Percentiles rank a stretch among this genome's conserved stretches.
These are phyloP conservation scores for Polytrichum formosum DNA, from an alignment of 225 moss, liverwort and hornwort genomes.

Conservation along the genomic window DNA sequence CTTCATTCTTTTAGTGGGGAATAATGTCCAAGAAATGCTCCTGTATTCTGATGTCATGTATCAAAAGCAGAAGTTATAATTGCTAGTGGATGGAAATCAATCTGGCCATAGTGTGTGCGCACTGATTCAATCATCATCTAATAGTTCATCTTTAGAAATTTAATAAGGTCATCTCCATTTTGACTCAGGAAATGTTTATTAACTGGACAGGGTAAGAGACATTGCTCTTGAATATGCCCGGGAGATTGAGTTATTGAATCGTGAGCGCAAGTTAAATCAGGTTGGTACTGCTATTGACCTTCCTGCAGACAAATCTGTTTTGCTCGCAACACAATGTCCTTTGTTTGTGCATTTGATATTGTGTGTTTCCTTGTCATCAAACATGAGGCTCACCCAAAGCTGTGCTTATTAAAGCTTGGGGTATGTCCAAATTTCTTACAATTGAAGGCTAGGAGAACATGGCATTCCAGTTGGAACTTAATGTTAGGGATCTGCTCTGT, in stretches of 20 bases:
- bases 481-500: neutral
- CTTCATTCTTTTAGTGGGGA: neutral
- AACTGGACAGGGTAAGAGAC: conserved; percentile 50
- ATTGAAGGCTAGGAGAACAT: too few species aligned
- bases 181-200: too few species aligned
- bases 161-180: neutral
- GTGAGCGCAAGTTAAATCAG: conserved; percentile 93
- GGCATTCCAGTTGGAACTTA: neutral
- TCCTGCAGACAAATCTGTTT: too few species aligned
- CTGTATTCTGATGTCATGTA: conserved; percentile 1
- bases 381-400: neutral
- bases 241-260: conserved; percentile 79
- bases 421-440: too few species aligned
- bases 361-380: neutral
- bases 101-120: too few species aligned
- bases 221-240: conserved; percentile 53
- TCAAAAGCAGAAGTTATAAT: neutral
- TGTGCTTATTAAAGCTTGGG: too few species aligned
- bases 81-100: too few species aligned
- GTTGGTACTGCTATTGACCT: conserved; percentile 16
- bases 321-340: too few species aligned
- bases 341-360: too few species aligned
- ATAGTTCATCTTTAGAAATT: neutral
- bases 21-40: neutral
- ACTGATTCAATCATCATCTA: too few species aligned